A percentile compares a stretch with the other conserved stretches of the same genome.
Conservation (phyloP, 805 yeast genomes). For the Cyberlindnera sargentensis region DNA sequence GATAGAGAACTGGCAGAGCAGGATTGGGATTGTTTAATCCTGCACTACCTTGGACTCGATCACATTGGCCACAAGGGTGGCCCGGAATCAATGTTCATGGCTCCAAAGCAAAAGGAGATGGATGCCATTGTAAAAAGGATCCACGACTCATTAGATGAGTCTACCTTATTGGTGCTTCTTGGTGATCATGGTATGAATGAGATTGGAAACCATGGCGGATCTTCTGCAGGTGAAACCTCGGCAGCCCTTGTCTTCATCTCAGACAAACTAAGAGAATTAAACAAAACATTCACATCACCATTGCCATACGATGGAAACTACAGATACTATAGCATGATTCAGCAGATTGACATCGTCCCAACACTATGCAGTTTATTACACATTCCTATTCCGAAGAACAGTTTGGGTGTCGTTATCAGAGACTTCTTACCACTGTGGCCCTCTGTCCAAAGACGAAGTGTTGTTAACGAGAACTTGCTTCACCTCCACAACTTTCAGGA, state of each 20-base stretch:
- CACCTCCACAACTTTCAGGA: conserved; percentile 45
- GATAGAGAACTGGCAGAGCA: conserved; percentile 43
- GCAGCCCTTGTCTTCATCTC: conserved; percentile 74
- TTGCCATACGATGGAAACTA: conserved; percentile 34
- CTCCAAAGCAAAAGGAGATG: conserved; percentile 79
- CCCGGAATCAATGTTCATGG: conserved; percentile 74
- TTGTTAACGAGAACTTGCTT: conserved; percentile 47
- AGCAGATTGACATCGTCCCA: conserved; percentile 87
- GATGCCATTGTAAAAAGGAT: conserved; percentile 54
- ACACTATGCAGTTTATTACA: conserved; percentile 74
- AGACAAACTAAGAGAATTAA: conserved; percentile 38
- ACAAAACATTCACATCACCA: conserved; percentile 15
- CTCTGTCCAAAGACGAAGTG: conserved; percentile 25
- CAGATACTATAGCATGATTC: conserved; percentile 42
- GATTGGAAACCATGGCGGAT: conserved; percentile 94
- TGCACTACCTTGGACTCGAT: conserved; percentile 91
- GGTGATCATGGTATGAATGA: conserved; percentile 99
- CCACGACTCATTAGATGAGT: conserved; percentile 37
- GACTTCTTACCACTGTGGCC: conserved; percentile 50
- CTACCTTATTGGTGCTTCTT: conserved; percentile 63
- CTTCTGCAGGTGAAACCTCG: conserved; percentile 86
- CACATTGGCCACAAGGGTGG: conserved; percentile 99
- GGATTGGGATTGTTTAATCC: conserved; percentile 78
- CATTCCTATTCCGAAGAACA: conserved; percentile 84
- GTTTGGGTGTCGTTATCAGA: conserved; percentile 65